phyloP scores from a whole-genome alignment of 1,284 basidiomycete species.

The Ceratorhiza oryzae-sativae region DNA sequence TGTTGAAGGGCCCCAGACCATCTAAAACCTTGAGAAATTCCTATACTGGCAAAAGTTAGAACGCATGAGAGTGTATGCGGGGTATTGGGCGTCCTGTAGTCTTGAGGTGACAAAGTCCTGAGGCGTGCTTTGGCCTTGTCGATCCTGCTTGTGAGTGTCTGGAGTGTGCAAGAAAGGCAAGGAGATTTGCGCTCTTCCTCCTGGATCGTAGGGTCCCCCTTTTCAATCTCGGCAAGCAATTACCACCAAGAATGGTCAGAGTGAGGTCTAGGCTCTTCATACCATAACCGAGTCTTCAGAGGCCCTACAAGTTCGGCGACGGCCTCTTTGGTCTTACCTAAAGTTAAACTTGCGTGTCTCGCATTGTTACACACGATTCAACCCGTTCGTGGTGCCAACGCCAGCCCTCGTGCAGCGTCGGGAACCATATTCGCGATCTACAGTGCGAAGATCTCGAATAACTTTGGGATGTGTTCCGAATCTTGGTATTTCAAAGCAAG shows the following conservation, averaged over 20 bases:
- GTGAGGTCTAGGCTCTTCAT: not conserved
- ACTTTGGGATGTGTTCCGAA: not conserved
- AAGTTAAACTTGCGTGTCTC: not conserved
- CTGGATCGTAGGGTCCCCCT: not conserved
- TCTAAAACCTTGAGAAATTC: slow-evolving; percentile 9
- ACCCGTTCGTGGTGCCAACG: slow-evolving; percentile 21
- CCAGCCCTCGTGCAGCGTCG: slow-evolving; percentile 2
- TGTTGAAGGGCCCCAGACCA: slow-evolving; percentile 16
- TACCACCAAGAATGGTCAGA: slow-evolving; percentile 9
- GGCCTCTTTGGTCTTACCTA: not conserved
- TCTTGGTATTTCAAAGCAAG: slow-evolving; percentile 11
- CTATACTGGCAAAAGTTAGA: not conserved
- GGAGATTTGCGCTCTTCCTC: not conserved
- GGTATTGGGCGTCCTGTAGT: slow-evolving; percentile 5
- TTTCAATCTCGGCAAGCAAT: slow-evolving; percentile 1
- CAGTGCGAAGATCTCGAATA: not conserved
- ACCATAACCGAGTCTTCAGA: not conserved
- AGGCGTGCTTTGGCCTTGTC: not conserved
- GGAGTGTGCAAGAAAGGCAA: slow-evolving; percentile 7
- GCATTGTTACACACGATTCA: slow-evolving; percentile 6
- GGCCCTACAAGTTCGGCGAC: not conserved
- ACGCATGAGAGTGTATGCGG: not conserved
- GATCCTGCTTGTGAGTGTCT: not conserved
- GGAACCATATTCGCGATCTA: slow-evolving; percentile 6
- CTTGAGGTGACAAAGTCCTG: slow-evolving; percentile 1